Evolutionary conservation across 208 protist species (phyloP), one percentile per base, ranked within the genome.

Genomic region (Trypanosoma avium): DNA sequence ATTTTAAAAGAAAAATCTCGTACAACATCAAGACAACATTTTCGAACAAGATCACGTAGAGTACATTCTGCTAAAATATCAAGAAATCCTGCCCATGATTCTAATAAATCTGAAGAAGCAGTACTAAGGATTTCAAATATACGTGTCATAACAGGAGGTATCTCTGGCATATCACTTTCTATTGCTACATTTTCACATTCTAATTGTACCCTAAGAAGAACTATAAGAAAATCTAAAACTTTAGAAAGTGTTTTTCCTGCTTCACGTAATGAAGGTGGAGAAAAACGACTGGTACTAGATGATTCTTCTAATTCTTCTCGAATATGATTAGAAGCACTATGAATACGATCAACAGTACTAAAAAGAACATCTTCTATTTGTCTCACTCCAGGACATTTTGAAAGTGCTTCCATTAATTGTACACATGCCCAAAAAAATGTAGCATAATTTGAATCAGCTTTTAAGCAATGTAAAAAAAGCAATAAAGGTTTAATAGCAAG

Each of bases 351-450:
- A 19, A 95, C 81, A 0, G 91, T 84, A 19, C 72, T 58, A 62
- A 86, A 90, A 5, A 95, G 74, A 24, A 88, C 60, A 30, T 61
- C 43, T 61, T 95, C 83, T n/a, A 95, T 63, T 64, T 88, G 64
- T 13, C 64, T 75, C 45, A 86, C 81, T 15, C 71, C 77, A 0
- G 89, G 81, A 56, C 85, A 95, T 70, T 67, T 65, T 13, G 75
- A 81, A 22, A 86, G 84, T 3, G 79, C 82, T 45, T 95, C 84
- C 46, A 95, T 92, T 49, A 75, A 84, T 74, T 95, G 89, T 58
- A 95, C 89, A 48, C 86, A 77, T 2, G 79, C 77, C 86, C 89
- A 95, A 65, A 95, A 89, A 50, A 95, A 93, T 1, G 86, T 86
- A 26, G 91, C 85, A 63, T 95, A 95, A 70, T 91, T 92, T 19